Conservation (phyloP, 2,329 filamentous ascomycete genomes). For the Colletotrichum caudatum region DNA sequence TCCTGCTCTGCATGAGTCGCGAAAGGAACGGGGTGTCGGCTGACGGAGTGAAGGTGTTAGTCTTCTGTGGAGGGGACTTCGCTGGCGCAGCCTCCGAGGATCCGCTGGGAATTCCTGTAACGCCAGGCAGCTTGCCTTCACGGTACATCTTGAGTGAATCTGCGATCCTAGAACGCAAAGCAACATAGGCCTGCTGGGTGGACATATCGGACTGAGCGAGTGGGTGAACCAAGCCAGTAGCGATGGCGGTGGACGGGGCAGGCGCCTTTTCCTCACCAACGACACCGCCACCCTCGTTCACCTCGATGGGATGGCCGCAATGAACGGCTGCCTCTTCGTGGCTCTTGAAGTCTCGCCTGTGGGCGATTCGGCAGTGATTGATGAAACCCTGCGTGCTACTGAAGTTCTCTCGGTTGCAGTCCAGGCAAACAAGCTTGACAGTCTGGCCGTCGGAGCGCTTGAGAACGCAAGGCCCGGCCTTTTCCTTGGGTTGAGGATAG, state of each 20-base stretch:
- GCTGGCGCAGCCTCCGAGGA: conserved; percentile 45
- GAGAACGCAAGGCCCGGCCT: conserved; percentile 84
- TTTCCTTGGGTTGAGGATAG: conserved; percentile 81
- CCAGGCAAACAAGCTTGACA: conserved; percentile 90
- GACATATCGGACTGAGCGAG: conserved; percentile 69
- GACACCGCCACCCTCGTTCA: conserved; percentile 65
- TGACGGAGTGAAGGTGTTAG: conserved; percentile 62
- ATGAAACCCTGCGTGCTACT: conserved; percentile 99
- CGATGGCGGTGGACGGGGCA: conserved; percentile 43
- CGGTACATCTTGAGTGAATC: conserved; percentile 65
- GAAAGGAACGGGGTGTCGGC: conserved; percentile 76
- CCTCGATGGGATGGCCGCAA: conserved; percentile 85
- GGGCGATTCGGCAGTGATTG: conserved; percentile 97
- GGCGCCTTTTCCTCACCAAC: conserved; percentile 50
- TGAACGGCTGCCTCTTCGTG: conserved; percentile 93
- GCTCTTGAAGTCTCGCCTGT: conserved; percentile 92
- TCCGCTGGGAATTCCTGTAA: conserved; percentile 58
- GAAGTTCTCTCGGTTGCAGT: conserved; percentile 91
- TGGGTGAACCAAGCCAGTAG: conserved; percentile 70
- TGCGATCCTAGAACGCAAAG: conserved; percentile 65
- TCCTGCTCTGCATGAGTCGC: conserved; percentile 70
- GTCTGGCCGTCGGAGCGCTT: conserved; percentile 87
- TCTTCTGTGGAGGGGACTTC: conserved; percentile 45
- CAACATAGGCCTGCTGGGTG: conserved; percentile 64
- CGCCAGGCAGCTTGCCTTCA: conserved; percentile 63